These are phyloP conservation scores for Phytophthora quininea DNA, from an alignment of 352 stramenopile genomes.

Conservation along the genomic window DNA sequence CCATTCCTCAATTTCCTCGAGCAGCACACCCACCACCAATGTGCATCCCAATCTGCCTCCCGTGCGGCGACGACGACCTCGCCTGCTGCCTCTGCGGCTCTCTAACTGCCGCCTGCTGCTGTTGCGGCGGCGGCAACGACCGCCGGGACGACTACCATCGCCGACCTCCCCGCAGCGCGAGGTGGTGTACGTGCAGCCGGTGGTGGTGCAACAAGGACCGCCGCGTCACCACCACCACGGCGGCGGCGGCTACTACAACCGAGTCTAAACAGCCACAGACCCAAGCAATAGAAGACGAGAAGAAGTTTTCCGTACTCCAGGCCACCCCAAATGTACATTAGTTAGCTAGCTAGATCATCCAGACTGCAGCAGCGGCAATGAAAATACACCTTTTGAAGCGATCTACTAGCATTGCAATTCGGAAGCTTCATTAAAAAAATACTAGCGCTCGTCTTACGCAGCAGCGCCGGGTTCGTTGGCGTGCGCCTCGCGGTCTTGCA, in stretches of 20 bases:
- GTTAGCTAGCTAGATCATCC: neutral
- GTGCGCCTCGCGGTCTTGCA: slow-evolving; percentile 40
- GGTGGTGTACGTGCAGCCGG: slow-evolving; percentile 46
- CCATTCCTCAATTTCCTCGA: slow-evolving; percentile 17
- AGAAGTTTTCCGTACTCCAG: neutral
- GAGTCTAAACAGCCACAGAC: slow-evolving; percentile 17
- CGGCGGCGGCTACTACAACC: slow-evolving; percentile 32
- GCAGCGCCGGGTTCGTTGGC: neutral
- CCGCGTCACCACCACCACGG: slow-evolving; percentile 15
- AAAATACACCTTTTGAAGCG: neutral
- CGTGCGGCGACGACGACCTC: slow-evolving; percentile 34
- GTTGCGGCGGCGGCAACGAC: slow-evolving; percentile 26
- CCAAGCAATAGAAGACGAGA: neutral
- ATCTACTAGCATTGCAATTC: too few species aligned
- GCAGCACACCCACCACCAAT: slow-evolving; percentile 6
- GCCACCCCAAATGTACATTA: neutral
- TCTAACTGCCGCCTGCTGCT: slow-evolving; percentile 36
- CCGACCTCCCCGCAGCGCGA: slow-evolving; percentile 18
- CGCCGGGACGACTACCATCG: slow-evolving; percentile 16
- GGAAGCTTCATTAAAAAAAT: too few species aligned
- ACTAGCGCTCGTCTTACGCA: neutral
- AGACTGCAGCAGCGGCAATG: neutral
- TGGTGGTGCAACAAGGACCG: slow-evolving; percentile 32
- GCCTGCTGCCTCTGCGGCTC: slow-evolving; percentile 40
- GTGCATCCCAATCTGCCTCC: slow-evolving; percentile 35